These are phyloP conservation scores for Wallacemonas sp. DNA, from an alignment of 208 protist genomes.

Conservation along the genomic window DNA sequence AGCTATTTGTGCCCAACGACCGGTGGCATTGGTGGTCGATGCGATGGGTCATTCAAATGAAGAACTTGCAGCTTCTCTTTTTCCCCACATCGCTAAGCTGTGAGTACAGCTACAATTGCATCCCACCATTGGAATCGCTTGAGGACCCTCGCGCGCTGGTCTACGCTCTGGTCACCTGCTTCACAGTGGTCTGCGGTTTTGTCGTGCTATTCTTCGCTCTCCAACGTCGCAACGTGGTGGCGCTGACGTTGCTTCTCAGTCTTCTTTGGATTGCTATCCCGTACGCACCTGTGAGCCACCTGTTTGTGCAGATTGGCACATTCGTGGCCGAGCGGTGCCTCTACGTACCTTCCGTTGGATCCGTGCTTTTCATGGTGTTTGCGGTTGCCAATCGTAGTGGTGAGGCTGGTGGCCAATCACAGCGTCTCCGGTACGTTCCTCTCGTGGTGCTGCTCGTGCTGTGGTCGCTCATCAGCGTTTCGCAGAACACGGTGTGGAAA, in stretches of 20 bases:
- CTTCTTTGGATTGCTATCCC: slow-evolving; percentile 68
- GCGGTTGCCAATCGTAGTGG: slow-evolving; percentile 3
- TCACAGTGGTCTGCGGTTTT: slow-evolving; percentile 1
- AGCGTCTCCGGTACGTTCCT: neutral
- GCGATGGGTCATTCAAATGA: slow-evolving; percentile 63
- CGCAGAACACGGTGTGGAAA: slow-evolving; percentile 48
- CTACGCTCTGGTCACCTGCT: slow-evolving; percentile 23
- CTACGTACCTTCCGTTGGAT: slow-evolving; percentile 80
- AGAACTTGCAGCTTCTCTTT: slow-evolving; percentile 85
- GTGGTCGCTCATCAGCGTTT: slow-evolving; percentile 15
- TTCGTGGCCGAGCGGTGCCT: slow-evolving; percentile 88
- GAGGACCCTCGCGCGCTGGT: slow-evolving; percentile 37
- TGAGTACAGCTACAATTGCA: slow-evolving; percentile 92
- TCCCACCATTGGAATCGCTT: slow-evolving; percentile 53
- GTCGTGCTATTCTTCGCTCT: slow-evolving; percentile 21
- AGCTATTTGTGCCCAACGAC: slow-evolving; percentile 51
- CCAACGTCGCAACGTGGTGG: slow-evolving; percentile 9
- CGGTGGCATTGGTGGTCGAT: slow-evolving; percentile 45
- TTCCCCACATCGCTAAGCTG: slow-evolving; percentile 75
- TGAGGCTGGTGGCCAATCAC: neutral
- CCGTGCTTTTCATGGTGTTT: slow-evolving; percentile 31
- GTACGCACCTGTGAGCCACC: slow-evolving; percentile 77
- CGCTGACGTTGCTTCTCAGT: slow-evolving; percentile 23
- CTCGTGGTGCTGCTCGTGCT: slow-evolving; percentile 27
- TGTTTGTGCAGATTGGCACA: slow-evolving; percentile 85